Percentiles rank a stretch among this genome's conserved stretches.
These are phyloP conservation scores for Stephanocyclus meneghinianus DNA, from an alignment of 352 stramenopile species.

Conservation along the genomic window DNA sequence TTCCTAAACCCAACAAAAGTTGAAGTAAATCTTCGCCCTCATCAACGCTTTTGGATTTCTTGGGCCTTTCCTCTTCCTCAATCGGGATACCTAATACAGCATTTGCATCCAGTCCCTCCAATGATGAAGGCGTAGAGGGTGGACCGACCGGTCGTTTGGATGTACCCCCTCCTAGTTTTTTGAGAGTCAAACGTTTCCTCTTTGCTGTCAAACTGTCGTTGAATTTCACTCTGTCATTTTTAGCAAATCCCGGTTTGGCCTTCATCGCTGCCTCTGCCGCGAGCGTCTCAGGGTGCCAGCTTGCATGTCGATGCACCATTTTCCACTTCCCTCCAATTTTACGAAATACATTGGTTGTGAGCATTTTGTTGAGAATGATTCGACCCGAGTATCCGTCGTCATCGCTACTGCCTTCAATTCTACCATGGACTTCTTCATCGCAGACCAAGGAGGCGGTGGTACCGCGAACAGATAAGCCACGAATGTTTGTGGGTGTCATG, in stretches of 20 bases:
- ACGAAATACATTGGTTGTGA: constrained; percentile 80
- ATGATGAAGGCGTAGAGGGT: constrained; percentile 32
- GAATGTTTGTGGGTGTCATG: constrained; percentile 75
- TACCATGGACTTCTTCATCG: constrained; percentile 73
- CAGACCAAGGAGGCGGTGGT: constrained; percentile 76
- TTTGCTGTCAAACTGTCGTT: constrained; percentile 31
- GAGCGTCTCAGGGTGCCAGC: constrained; percentile 71
- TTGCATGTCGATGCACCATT: constrained; percentile 78
- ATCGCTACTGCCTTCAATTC: constrained; percentile 35
- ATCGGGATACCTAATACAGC: constrained; percentile 40
- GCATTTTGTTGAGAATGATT: constrained; percentile 71
- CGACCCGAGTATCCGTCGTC: constrained; percentile 18
- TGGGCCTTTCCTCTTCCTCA: constrained; percentile 25
- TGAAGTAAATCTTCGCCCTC: constrained; percentile 17
- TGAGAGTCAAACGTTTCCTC: constrained; percentile 28
- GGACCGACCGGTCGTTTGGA: constrained; percentile 23
- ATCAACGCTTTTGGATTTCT: constrained; percentile 28
- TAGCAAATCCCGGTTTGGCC: constrained; percentile 34
- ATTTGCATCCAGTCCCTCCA: constrained; percentile 52
- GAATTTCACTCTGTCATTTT: constrained; percentile 15
- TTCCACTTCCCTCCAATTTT: constrained; percentile 77
- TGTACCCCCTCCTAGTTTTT: constrained; percentile 28
- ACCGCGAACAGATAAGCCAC: constrained; percentile 65
- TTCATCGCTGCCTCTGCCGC: constrained; percentile 64
- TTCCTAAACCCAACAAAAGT: constrained; percentile 8